phyloP scores from a whole-genome alignment of 2,329 filamentous ascomycete genomes.

The Aspergillus sclerotialis region DNA sequence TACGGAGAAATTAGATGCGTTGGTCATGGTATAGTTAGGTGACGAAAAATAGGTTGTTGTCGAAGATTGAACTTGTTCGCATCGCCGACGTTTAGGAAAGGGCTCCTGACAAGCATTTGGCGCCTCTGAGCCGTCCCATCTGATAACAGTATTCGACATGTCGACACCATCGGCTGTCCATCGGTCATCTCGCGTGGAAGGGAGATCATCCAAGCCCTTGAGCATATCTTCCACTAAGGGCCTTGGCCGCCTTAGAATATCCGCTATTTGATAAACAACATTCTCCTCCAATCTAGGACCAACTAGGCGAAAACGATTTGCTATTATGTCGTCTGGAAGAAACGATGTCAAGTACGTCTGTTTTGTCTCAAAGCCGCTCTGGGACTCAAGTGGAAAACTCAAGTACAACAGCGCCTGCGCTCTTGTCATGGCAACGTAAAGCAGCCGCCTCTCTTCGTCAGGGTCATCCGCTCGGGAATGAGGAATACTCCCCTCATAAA shows the following conservation, averaged over 20 bases:
- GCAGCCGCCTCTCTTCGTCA: conserved; percentile 77
- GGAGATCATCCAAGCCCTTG: conserved; percentile 30
- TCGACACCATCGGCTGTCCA: conserved; percentile 60
- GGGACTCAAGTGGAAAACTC: conserved; percentile 66
- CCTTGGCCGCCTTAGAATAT: conserved; percentile 59
- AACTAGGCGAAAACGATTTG: conserved; percentile 48
- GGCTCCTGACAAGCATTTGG: conserved; percentile 13
- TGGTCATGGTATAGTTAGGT: conserved; percentile 58
- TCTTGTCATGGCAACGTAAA: conserved; percentile 96
- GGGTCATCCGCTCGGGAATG: conserved; percentile 78
- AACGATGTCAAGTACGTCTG: conserved; percentile 66
- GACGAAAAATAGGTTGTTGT: conserved; percentile 26
- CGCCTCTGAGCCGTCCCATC: conserved; percentile 30
- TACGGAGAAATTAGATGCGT: conserved; percentile 30
- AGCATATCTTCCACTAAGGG: conserved; percentile 53
- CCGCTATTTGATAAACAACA: conserved; percentile 60
- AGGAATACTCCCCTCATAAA: conserved; percentile 84
- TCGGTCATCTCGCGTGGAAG: conserved; percentile 56
- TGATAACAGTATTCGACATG: conserved; percentile 23
- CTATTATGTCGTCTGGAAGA: conserved; percentile 51
- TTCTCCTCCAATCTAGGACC: conserved; percentile 64
- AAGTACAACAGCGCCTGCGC: conserved; percentile 81
- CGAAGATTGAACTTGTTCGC: conserved; percentile 13
- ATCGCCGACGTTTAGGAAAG: conserved; percentile 21
- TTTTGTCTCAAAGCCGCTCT: conserved; percentile 44